Evolutionary conservation across 108 stramenopile genomes (phyloP).

Genomic region (Cyclotella sp.): DNA sequence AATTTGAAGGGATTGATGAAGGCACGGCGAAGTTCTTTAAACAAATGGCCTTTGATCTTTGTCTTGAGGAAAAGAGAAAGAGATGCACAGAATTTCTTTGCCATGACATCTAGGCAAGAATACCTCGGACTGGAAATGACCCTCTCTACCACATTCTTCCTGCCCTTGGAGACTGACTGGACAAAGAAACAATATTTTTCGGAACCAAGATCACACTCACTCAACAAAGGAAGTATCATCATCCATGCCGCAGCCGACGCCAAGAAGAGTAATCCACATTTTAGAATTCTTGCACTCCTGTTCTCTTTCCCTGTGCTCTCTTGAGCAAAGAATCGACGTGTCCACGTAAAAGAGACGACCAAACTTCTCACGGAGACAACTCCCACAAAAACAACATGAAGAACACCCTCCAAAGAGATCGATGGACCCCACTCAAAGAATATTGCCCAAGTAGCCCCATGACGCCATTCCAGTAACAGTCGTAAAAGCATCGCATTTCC

Average conservation of each 20-base stretch:
- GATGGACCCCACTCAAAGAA: neutral
- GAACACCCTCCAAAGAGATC: neutral
- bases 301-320: no score
- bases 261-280: neutral
- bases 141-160: neutral
- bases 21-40: conserved; percentile 30
- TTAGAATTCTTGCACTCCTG: neutral
- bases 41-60: conserved; percentile 26
- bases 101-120: conserved; percentile 31
- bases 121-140: conserved; percentile 26
- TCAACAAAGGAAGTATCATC: conserved; percentile 32
- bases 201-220: conserved; percentile 8
- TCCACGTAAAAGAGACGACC: neutral
- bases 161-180: neutral
- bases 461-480: neutral
- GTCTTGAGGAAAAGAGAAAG: conserved; percentile 15
- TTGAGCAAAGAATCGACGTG: neutral
- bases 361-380: neutral
- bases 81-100: conserved; percentile 13
- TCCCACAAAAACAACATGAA: conserved; percentile 8
- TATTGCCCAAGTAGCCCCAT: neutral
- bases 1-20: conserved; percentile 44
- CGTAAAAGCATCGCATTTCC: neutral
- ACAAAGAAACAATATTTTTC: conserved; percentile 20
- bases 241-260: neutral